Conservation (phyloP, 225 moss, liverwort and hornwort species). For the Polytrichum formosum region DNA sequence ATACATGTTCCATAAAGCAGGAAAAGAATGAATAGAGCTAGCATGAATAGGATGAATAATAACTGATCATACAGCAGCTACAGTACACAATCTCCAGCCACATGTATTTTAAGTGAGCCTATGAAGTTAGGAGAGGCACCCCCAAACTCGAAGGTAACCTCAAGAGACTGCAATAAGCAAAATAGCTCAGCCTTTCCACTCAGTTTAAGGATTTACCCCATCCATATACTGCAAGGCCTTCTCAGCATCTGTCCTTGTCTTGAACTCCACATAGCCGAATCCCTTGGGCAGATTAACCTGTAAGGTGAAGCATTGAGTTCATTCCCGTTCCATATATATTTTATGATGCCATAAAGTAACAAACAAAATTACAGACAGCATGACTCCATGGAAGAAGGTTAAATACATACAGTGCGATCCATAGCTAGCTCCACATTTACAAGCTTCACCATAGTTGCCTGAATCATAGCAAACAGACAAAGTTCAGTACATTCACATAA, state of each 20-base stretch:
- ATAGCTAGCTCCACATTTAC: conserved; percentile 97
- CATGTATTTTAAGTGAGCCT: too few species aligned
- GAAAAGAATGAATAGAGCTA: too few species aligned
- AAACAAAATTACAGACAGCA: too few species aligned
- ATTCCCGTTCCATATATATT: too few species aligned
- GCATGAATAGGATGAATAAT: too few species aligned
- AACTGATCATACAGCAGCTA: background rate
- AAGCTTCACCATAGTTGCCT: conserved; percentile 94
- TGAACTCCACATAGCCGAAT: conserved; percentile 95
- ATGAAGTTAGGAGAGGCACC: too few species aligned
- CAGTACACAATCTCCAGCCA: background rate
- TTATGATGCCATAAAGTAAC: too few species aligned
- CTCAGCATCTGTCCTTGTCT: conserved; percentile 84
- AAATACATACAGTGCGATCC: conserved; percentile 81
- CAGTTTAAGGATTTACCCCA: conserved; percentile 51
- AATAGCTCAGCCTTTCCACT: background rate
- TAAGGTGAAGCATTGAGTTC: background rate
- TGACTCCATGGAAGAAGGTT: background rate
- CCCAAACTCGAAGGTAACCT: too few species aligned
- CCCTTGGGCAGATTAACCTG: conserved; percentile 91
- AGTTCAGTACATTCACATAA: conserved; percentile 2
- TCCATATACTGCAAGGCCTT: conserved; percentile 86
- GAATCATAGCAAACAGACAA: conserved; percentile 4
- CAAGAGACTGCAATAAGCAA: background rate
- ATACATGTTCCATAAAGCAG: too few species aligned